phyloP scores from a whole-genome alignment of 108 stramenopile genomes.

The Pseudonitzschia pungens region DNA sequence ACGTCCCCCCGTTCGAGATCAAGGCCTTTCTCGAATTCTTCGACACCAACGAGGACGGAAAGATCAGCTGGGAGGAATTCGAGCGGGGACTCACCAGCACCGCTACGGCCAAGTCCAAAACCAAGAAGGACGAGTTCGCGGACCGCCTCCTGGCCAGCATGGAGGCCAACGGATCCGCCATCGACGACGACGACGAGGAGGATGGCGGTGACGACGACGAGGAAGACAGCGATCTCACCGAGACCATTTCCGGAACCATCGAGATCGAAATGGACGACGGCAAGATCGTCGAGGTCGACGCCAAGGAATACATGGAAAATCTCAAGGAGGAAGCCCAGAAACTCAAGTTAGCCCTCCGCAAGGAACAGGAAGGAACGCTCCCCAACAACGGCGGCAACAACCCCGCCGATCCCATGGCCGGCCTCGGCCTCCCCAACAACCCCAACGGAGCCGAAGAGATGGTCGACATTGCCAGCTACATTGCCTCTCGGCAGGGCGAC shows the following conservation, averaged over 20 bases:
- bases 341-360: slow-evolving; percentile 70
- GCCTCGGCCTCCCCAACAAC: not conserved
- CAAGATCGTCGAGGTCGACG: slow-evolving; percentile 78
- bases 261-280: slow-evolving; percentile 82
- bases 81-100: slow-evolving; percentile 59
- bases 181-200: slow-evolving; percentile 25
- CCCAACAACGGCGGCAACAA: not conserved
- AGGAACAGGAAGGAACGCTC: slow-evolving; percentile 38
- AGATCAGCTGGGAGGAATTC: slow-evolving; percentile 84
- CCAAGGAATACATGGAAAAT: slow-evolving; percentile 78
- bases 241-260: slow-evolving; percentile 51
- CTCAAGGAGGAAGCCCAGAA: slow-evolving; percentile 74
- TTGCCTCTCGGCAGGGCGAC: slow-evolving; percentile 79
- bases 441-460: slow-evolving; percentile 3
- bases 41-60: slow-evolving; percentile 84
- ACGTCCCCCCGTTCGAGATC: slow-evolving; percentile 72
- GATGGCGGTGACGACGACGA: slow-evolving; percentile 45
- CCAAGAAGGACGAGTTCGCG: slow-evolving; percentile 19
- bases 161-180: not conserved
- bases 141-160: not conserved
- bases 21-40: slow-evolving; percentile 83
- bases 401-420: slow-evolving; percentile 5
- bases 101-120: slow-evolving; percentile 13
- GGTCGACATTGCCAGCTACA: slow-evolving; percentile 69
- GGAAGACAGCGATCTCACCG: slow-evolving; percentile 23